Base-by-base conservation (phyloP, 441 rosid genomes). In the Lepidium campestre region DNA sequence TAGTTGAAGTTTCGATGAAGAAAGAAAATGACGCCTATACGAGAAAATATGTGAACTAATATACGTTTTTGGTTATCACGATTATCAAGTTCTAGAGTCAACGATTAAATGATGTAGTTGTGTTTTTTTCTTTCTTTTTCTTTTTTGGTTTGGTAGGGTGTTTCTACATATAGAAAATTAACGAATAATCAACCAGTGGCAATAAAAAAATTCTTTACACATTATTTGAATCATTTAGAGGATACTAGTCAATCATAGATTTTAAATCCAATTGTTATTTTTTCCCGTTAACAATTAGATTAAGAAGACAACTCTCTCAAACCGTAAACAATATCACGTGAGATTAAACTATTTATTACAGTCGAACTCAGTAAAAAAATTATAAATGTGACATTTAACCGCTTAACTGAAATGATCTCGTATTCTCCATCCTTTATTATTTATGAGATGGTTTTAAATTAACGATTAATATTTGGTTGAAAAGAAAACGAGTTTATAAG, bases 31-130 rank as follows among this genome's bases (percentile, higher is more conserved):
- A 34, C 56, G 18, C 15, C 15, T 12, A 19, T 29, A 49, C 39
- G 44, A 60, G 73, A 55, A 40, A 59, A 59, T 18, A 25, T 20
- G 58, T 31, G 29, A 65, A 65, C 31, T 29, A 29, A 60, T 39
- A 39, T 54, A 45, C 39, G 65, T 46, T 56, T 71, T 19, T 71
- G 53, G 65, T 56, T 31, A 39, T 46, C 58, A 63, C 70, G 75
- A n/a, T 71, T 42, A 46, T 25, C 19, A 70, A 27, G 52, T 22
- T 62, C 9, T 17, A 5, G 65, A 64, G 65, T 71, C 75, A 64
- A 71, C 70, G 70, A 48, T 54, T 29, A 27, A n/a, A n/a, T n/a
- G 36, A 62, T 29, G 10, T 70, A 18, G 56, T 62, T 8, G 15
- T 69, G 45, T 49, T 23, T 31, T 37, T 4, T 37, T 37, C 35